These are phyloP conservation scores for Lasiodiplodia sp. DNA, from an alignment of 2,329 filamentous ascomycete genomes.

Conservation along the genomic window DNA sequence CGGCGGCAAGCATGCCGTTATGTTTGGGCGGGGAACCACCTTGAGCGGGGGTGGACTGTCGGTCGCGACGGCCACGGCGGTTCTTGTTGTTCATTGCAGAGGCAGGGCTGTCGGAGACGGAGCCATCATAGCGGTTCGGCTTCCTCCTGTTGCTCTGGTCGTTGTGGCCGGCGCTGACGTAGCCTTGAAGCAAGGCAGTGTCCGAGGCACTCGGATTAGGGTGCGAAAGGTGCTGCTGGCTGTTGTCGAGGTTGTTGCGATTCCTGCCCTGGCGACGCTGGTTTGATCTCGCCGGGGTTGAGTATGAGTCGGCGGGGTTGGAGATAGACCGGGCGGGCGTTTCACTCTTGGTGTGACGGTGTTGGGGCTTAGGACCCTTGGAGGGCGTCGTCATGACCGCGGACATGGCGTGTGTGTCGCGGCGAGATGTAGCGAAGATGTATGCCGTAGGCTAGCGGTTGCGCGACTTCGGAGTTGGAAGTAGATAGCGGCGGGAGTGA, in stretches of 20 bases:
- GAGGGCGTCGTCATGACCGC: conserved; percentile 37
- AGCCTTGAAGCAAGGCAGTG: conserved; percentile 32
- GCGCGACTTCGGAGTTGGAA: background rate
- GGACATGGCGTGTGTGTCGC: conserved; percentile 23
- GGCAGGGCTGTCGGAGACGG: conserved; percentile 45
- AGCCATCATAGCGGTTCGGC: conserved; percentile 49
- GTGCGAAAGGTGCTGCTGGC: conserved; percentile 34
- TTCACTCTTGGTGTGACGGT: conserved; percentile 41
- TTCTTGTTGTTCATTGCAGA: conserved; percentile 19
- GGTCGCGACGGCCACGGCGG: conserved; percentile 10
- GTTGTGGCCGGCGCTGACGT: conserved; percentile 34
- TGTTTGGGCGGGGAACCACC: conserved; percentile 25
- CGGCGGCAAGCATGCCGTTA: background rate
- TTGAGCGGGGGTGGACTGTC: conserved; percentile 8
- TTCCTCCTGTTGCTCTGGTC: conserved; percentile 1
- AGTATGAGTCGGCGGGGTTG: conserved; percentile 34
- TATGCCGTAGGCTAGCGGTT: background rate
- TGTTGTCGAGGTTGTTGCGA: conserved; percentile 41
- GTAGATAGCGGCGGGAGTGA: conserved; percentile 16
- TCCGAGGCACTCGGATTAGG: conserved; percentile 15
- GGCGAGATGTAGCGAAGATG: background rate
- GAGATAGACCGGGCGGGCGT: conserved; percentile 35
- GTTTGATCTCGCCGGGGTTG: conserved; percentile 37
- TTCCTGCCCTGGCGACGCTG: conserved; percentile 43
- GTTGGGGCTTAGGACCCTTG: conserved; percentile 41